Base-by-base conservation (phyloP, 1,284 basidiomycete genomes). In the Ceratorhiza oryzae-sativae region DNA sequence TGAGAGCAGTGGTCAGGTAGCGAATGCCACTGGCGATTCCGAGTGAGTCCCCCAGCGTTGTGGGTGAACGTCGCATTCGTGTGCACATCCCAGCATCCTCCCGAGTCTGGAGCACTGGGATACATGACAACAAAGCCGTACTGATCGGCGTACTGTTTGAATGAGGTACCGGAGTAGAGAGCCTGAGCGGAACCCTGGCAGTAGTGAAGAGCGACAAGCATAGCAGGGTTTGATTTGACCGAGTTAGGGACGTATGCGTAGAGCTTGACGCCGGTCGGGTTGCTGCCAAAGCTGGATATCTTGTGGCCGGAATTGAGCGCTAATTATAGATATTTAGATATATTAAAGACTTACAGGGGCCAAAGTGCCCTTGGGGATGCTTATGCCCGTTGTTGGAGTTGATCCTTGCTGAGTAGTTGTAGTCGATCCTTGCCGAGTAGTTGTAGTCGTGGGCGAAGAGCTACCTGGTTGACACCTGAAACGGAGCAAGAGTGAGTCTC, bases 81-180 rank as follows among this genome's bases (percentile, higher is more conserved):
- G 75, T 83, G 80, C 32, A 88, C 86, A 75, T 88, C 86, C 84
- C 84, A 87, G 80, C 86, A 87, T 76, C 81, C 81, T 71, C 84
- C 85, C 18, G 46, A 46, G 23, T 67, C 45, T 30, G 72, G 72
- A 13, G 84, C 83, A 46, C 71, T 71, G 30, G 75, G 75, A 30
- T 85, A 86, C 70, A 80, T 75, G 42, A 86, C 82, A 61, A 85
- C 79, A 79, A 78, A 86, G 15, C 82, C 84, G 72, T 84, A 79
- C 34, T 79, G 78, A 74, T 87, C 84, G 0, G 84, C 82, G 25
- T 84, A 79, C 53, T 79, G 79, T 51, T 84, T 84, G 74, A 83
- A 86, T 73, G 80, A 80, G 18, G 84, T 84, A 49, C 84, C 83
- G 39, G 77, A 71, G 81, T 84, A 87, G 78, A 82, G 87, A 0